Evolutionary conservation across 2,329 filamentous ascomycete genomes (phyloP), one percentile per base, ranked within the genome.

Genomic region (Microsporum ferrugineum): DNA sequence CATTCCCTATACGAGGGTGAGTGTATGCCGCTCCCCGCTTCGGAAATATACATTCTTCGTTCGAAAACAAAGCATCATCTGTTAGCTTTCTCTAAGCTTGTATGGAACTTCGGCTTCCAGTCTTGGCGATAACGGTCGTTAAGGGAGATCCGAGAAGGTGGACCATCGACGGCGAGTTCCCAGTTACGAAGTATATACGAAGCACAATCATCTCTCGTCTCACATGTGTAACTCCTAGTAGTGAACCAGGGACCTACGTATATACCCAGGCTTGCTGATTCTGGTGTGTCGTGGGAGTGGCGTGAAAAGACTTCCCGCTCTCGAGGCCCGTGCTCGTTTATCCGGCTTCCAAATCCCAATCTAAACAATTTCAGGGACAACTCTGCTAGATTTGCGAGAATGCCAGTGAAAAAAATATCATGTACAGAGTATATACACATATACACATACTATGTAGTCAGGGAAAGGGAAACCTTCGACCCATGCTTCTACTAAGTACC

Each of bases 291-390:
- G 31, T 55, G 51, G 51, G 10, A 55, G 51, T 55, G 51, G 51
- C 51, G 51, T 31, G n/a, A 55, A 55, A 55, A 55, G 33, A 55
- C 51, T 55, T 55, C 51, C 51, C 51, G 51, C 51, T 17, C 12
- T 34, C 51, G 51, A 55, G 51, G 51, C 51, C 51, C 51, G 51
- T 55, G 51, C 51, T 55, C 51, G 23, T 10, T 34, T 36, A 55
- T 55, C 51, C 51, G 33, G 51, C 51, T 17, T 55, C 33, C 29
- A 34, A 55, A 55, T 51, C 31, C 5, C 51, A 55, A 55, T 55
- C 51, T 38, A 36, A 36, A 55, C 51, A 36, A 34, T 34, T 55
- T 14, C 51, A 55, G 51, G 51, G 33, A 55, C 51, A 55, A 55
- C 51, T 55, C 51, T 55, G 33, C n/a, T 36, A 55, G 51, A 36